Conservation (phyloP, 805 yeast genomes). For the Kuraishia borneana region DNA sequence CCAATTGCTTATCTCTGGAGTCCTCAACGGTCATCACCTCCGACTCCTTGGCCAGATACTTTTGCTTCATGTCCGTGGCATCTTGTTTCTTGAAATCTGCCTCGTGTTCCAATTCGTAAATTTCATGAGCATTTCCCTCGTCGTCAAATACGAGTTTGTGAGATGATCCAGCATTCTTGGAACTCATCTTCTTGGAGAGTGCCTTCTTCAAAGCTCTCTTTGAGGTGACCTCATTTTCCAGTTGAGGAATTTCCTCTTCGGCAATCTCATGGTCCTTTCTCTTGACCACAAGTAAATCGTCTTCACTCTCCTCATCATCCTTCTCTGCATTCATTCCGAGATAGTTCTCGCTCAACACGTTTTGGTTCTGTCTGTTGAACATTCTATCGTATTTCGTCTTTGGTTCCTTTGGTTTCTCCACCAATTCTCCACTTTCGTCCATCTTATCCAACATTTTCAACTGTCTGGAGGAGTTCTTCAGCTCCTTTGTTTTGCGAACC, state of each 20-base stretch:
- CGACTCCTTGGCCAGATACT: constrained; percentile 57
- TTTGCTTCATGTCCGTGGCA: constrained; percentile 54
- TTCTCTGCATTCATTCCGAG: constrained; percentile 50
- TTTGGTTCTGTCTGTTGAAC: constrained; percentile 93
- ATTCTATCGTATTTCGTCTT: constrained; percentile 89
- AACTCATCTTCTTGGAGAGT: constrained; percentile 68
- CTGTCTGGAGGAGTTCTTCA: constrained; percentile 74
- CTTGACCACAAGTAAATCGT: constrained; percentile 73
- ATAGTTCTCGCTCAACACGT: constrained; percentile 83
- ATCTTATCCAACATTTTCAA: constrained; percentile 43
- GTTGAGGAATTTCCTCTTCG: constrained; percentile 55
- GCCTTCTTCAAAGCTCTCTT: constrained; percentile 82
- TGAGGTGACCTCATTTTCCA: constrained; percentile 52
- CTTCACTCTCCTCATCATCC: constrained; percentile 40
- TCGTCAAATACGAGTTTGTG: constrained; percentile 84
- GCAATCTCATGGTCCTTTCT: constrained; percentile 62
- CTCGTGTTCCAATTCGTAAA: constrained; percentile 86
- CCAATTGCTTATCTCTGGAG: constrained; percentile 64
- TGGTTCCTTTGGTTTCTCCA: constrained; percentile 31
- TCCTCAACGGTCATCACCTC: constrained; percentile 65
- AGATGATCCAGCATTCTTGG: constrained; percentile 52
- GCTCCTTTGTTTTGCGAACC: constrained; percentile 42
- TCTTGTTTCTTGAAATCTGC: constrained; percentile 67
- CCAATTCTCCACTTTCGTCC: constrained; percentile 54
- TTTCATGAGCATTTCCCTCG: constrained; percentile 85